These are phyloP conservation scores for Auricularia sp. DNA, from an alignment of 768 basidiomycete species.

Conservation along the genomic window DNA sequence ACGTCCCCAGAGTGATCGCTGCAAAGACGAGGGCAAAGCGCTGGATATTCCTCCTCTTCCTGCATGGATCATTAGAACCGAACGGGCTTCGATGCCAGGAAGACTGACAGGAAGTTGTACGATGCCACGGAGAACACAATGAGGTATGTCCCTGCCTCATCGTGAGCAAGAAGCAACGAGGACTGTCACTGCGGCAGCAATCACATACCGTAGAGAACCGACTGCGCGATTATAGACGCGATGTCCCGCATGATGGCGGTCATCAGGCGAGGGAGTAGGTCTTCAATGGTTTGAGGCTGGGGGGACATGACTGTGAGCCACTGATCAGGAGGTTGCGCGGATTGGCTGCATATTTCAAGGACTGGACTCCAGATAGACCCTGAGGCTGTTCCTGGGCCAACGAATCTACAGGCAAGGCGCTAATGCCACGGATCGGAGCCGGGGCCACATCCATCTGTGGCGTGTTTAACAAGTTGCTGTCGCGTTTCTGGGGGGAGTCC, in stretches of 20 bases:
- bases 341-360: no score
- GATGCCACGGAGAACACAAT: background rate
- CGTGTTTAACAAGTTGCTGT: no score
- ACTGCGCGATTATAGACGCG: background rate
- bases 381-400: no score
- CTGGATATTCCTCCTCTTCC: background rate
- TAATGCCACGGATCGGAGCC: no score
- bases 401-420: no score
- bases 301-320: no score
- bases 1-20: background rate
- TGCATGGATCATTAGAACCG: background rate
- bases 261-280: background rate
- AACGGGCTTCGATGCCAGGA: background rate
- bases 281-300: background rate
- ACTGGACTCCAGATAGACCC: no score
- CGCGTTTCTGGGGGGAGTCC: no score
- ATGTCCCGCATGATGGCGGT: background rate
- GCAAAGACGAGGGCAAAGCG: background rate
- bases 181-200: background rate
- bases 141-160: background rate
- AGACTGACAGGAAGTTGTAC: background rate
- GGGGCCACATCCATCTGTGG: no score
- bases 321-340: no score
- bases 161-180: background rate
- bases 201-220: background rate